Percentiles rank a stretch among this genome's conserved stretches.
Conservation (phyloP, 345 rosid genomes). For the Kandelia obovata region DNA sequence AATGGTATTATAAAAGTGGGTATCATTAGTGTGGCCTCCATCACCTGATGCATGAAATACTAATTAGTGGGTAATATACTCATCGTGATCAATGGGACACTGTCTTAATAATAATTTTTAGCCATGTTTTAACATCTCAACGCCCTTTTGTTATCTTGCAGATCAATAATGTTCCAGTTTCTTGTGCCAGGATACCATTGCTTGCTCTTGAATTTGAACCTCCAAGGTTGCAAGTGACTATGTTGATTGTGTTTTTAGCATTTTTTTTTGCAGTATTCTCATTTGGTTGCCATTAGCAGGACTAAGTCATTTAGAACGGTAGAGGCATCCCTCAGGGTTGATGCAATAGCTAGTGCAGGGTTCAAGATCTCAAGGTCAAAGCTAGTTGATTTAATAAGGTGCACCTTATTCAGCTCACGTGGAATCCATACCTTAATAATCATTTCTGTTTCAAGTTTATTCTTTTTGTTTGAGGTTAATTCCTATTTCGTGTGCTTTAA, state of each 20-base stretch:
- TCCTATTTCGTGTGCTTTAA: not conserved
- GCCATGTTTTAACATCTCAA: too few relatives aligned
- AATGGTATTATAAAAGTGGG: not conserved
- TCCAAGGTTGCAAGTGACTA: constrained; percentile 51
- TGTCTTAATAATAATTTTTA: too few relatives aligned
- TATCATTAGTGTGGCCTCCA: not conserved
- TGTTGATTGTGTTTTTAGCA: not conserved
- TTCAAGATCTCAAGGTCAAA: constrained; percentile 88
- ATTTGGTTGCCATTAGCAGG: constrained; percentile 40
- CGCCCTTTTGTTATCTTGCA: constrained; percentile 22
- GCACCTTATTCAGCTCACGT: constrained; percentile 4
- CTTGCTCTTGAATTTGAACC: constrained; percentile 82
- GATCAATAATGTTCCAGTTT: constrained; percentile 85
- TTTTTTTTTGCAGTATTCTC: constrained; percentile 6
- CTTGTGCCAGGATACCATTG: constrained; percentile 72
- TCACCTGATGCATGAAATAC: not conserved
- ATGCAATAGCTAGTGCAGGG: constrained; percentile 98
- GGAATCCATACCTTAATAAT: constrained; percentile 1
- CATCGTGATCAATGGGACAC: too few relatives aligned
- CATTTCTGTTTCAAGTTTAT: not conserved
- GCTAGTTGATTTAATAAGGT: constrained; percentile 78
- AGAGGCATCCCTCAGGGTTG: constrained; percentile 86
- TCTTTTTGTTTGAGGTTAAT: not conserved
- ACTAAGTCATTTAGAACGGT: constrained; percentile 67
- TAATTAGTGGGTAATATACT: not conserved